Evolutionary conservation across 768 basidiomycete species (phyloP), one percentile per base, ranked within the genome.

Genomic region (Boletus rufocinnamomeus): DNA sequence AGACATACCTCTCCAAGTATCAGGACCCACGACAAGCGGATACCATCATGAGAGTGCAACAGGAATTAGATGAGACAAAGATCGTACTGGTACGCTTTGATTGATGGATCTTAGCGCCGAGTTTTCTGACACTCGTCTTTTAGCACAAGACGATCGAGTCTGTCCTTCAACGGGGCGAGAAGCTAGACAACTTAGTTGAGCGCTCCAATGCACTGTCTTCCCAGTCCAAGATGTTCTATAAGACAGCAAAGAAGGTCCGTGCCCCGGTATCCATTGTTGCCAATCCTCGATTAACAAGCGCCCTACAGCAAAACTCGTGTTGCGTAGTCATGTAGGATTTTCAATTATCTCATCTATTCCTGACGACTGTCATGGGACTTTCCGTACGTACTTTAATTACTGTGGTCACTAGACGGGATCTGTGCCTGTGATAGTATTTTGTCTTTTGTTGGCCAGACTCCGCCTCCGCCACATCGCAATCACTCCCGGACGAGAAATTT

Each of bases 111-210:
- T 49, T 9, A 0, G 10, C 28, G 10, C 4, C 21, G n/a, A 19
- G 48, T 50, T 30, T 5, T 38, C 32, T 62, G 40, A 63, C 52
- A 21, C 43, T 6, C 9, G 14, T 48, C 16, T 44, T 37, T 58
- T 69, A 98, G 95, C 97, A 98, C 81, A 98, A 98, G 81, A 99
- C 97, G 30, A 99, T 99, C 67, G 97, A 99, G 71, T 93, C 91
- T 4, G 95, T 99, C 11, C 81, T 99, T 43, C 87, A 95, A 72
- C 86, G 97, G 14, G 97, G 97, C 45, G 96, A 98, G 83, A 95
- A 93, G 76, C 81, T 99, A 46, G 95, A 98, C 74, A 93, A 93
- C 72, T 79, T 98, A 10, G 96, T 98, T 14, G 95, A 98, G 67
- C 84, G 95, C 40, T 97, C 95, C 56, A 88, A 91, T 69, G 88